Percentiles rank a stretch among this genome's conserved stretches.
Conservation (phyloP, 805 yeast genomes). For the Yarrowia osloensis region DNA sequence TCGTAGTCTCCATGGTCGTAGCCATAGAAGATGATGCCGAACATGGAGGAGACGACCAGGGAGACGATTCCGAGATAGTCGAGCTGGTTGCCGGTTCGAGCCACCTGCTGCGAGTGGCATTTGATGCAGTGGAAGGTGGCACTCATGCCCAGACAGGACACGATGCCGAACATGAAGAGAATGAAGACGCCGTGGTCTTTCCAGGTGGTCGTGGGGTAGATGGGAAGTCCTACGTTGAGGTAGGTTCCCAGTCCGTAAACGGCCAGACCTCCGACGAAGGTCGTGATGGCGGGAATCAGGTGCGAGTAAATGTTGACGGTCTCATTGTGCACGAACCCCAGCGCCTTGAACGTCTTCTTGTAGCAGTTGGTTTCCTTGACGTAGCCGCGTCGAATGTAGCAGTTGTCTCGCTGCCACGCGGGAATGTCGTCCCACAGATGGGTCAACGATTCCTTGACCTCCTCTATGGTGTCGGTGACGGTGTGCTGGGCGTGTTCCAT, state of each 20-base stretch:
- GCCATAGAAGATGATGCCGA: constrained; percentile 49
- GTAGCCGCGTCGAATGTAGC: constrained; percentile 64
- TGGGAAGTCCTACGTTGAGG: constrained; percentile 35
- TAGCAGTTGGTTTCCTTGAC: constrained; percentile 57
- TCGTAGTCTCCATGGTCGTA: constrained; percentile 35
- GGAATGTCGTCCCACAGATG: constrained; percentile 58
- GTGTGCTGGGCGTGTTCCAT: constrained; percentile 12
- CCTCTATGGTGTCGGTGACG: constrained; percentile 4
- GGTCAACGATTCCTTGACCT: constrained; percentile 31
- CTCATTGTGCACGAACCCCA: constrained; percentile 66
- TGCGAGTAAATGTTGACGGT: constrained; percentile 72
- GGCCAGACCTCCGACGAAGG: constrained; percentile 33
- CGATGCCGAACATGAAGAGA: constrained; percentile 59
- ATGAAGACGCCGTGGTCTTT: constrained; percentile 55
- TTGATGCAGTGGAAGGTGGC: constrained; percentile 68
- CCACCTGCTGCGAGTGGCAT: constrained; percentile 60
- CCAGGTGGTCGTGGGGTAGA: constrained; percentile 39
- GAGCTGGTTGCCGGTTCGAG: constrained; percentile 62
- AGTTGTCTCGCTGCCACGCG: constrained; percentile 75
- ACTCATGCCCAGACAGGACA: constrained; percentile 61
- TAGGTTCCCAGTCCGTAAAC: constrained; percentile 25
- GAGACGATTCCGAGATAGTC: constrained; percentile 77
- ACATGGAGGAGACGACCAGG: constrained; percentile 64
- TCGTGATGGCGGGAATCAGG: constrained; percentile 45
- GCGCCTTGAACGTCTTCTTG: constrained; percentile 50